A percentile compares a stretch with the other conserved stretches of the same genome.
Conservation (phyloP, 164 flowering plant species). For the Nymphaea colorata region DNA sequence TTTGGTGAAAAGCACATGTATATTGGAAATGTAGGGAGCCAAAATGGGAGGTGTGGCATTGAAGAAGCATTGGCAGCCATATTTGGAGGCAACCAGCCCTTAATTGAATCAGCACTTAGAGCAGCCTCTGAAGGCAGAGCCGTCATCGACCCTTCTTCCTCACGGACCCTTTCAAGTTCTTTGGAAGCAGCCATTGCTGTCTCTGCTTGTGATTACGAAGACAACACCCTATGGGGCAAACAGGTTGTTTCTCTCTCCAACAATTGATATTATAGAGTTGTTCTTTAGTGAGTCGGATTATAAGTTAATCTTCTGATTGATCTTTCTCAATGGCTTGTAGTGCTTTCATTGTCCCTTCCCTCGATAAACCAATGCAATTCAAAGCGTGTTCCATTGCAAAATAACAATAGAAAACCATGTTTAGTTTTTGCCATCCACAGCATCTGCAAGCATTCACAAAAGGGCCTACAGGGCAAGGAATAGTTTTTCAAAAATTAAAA, state of each 20-base stretch:
- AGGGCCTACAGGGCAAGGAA: too few species aligned
- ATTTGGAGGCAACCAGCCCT: slow-evolving; percentile 26
- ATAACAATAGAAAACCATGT: too few species aligned
- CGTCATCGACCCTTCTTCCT: neutral
- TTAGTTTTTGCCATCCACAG: too few species aligned
- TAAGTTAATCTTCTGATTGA: too few species aligned
- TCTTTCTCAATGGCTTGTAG: too few species aligned
- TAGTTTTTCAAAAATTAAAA: too few species aligned
- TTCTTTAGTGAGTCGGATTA: neutral
- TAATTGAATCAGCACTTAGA: slow-evolving; percentile 16
- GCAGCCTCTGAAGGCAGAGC: neutral
- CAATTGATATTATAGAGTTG: neutral
- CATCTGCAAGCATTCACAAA: too few species aligned
- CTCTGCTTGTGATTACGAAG: slow-evolving; percentile 33
- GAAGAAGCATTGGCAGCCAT: slow-evolving; percentile 1
- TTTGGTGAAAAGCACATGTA: neutral
- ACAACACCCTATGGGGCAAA: slow-evolving; percentile 37
- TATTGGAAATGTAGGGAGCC: neutral
- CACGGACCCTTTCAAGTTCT: slow-evolving; percentile 8
- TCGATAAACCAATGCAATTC: too few species aligned
- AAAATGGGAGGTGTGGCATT: slow-evolving; percentile 10
- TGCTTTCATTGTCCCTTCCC: too few species aligned
- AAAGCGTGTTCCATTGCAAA: too few species aligned
- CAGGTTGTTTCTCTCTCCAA: neutral
- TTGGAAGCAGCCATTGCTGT: slow-evolving; percentile 29